Base-by-base conservation (phyloP, 345 rosid species). In the Angophora floribunda region DNA sequence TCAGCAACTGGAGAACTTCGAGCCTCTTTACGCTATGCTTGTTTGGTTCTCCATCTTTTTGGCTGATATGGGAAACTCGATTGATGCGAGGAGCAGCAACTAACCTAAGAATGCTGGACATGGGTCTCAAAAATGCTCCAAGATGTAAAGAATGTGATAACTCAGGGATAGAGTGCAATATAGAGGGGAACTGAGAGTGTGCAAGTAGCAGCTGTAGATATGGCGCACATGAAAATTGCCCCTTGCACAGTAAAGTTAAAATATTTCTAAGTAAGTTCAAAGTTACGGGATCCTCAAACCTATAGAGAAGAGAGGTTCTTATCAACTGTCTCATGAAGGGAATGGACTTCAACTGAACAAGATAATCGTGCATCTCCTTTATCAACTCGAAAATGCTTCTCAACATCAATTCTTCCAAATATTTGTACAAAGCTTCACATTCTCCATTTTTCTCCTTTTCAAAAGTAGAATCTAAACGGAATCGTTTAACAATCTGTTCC, bases 141-240 rank as follows among this genome's bases (percentile, higher is more conserved):
- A 90, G 92, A 87, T 91, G 93, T 52, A 92, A 92, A 61, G 87
- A 87, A 53, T 67, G 85, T 79, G 91, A 88, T 75, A 91, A 88
- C 82, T 87, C 87, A 41, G 92, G 89, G 88, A 92, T 70, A 88
- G 97, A 90, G 57, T 89, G 91, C 86, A 97, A 92, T 14, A 93
- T 89, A 82, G 94, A 85, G 85, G 94, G 92, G 92, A 96, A 96
- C 88, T 95, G 99, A 88, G 99, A 97, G 90, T 96, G 99, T 24
- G 96, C 91, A 91, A 97, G 94, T 88, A 96, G 89, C 90, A 95
- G 92, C 88, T 95, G 96, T 55, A 96, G 94, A 94, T 90, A 97
- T 26, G 89, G 91, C 86, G 90, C 88, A 85, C 86, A 90, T 13
- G 94, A 93, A 91, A 92, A 89, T 88, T 94, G 92, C 78, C 95